Percentiles rank a stretch among this genome's conserved stretches.
These are phyloP conservation scores for Ustilago cynodontis DNA, from an alignment of 1,284 basidiomycete genomes.

Conservation along the genomic window DNA sequence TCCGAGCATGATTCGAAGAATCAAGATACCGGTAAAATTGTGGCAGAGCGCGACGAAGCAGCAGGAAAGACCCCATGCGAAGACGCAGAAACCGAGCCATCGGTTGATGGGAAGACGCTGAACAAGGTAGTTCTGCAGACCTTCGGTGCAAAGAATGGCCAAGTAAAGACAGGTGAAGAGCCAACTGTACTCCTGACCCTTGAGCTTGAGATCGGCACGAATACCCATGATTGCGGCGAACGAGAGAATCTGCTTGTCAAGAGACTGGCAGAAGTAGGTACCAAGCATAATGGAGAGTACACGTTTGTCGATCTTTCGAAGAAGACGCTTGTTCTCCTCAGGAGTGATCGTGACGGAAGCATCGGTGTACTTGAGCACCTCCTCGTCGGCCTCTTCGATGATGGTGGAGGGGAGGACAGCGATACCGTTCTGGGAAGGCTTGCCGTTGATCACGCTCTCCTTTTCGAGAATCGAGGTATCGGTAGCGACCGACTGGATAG, in stretches of 20 bases:
- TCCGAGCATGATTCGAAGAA: slow-evolving; percentile 64
- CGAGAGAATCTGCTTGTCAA: slow-evolving; percentile 75
- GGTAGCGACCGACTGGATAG: slow-evolving; percentile 42
- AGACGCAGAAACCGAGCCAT: slow-evolving; percentile 53
- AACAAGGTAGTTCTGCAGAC: slow-evolving; percentile 50
- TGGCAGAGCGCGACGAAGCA: slow-evolving; percentile 52
- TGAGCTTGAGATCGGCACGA: slow-evolving; percentile 62
- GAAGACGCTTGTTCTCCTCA: slow-evolving; percentile 57
- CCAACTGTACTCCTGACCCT: slow-evolving; percentile 61
- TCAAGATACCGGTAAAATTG: slow-evolving; percentile 57
- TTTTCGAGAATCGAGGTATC: slow-evolving; percentile 42
- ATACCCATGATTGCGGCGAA: slow-evolving; percentile 76
- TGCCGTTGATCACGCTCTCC: slow-evolving; percentile 37
- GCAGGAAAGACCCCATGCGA: slow-evolving; percentile 51
- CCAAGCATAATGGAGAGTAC: slow-evolving; percentile 75
- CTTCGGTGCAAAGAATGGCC: slow-evolving; percentile 56
- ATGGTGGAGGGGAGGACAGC: slow-evolving; percentile 43
- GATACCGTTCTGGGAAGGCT: slow-evolving; percentile 23
- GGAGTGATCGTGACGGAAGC: slow-evolving; percentile 37
- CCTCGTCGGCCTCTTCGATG: slow-evolving; percentile 47
- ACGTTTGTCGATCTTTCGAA: slow-evolving; percentile 74
- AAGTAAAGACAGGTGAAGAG: slow-evolving; percentile 64
- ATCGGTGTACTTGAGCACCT: slow-evolving; percentile 41
- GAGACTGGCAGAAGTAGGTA: slow-evolving; percentile 74
- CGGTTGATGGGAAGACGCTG: slow-evolving; percentile 59